Percentiles rank a stretch among this genome's conserved stretches.
Evolutionary conservation across 495 filamentous ascomycete genomes (phyloP).

Genomic region (Durotheca rogersii): DNA sequence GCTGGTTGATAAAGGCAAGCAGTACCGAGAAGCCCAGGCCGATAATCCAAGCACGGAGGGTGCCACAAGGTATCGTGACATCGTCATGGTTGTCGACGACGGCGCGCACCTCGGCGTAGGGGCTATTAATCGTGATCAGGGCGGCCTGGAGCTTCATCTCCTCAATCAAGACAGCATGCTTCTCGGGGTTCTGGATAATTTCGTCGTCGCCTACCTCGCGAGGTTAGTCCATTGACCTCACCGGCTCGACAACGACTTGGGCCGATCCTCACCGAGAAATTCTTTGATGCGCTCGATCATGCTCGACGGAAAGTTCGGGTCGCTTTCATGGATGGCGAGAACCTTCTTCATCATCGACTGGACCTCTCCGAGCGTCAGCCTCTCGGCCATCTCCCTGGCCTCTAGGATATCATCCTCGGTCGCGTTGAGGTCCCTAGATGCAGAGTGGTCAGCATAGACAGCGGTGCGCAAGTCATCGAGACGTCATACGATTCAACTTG

Average conservation of each 20-base stretch:
- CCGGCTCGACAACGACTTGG: neutral
- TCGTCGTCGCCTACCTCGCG: constrained; percentile 36
- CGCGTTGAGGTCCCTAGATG: constrained; percentile 25
- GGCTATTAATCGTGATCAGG: constrained; percentile 46
- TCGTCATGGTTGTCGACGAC: constrained; percentile 53
- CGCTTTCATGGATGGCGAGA: constrained; percentile 34
- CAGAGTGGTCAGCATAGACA: neutral
- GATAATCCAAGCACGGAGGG: constrained; percentile 44
- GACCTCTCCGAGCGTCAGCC: constrained; percentile 38
- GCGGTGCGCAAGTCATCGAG: neutral
- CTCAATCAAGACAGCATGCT: constrained; percentile 37
- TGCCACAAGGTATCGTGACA: constrained; percentile 37
- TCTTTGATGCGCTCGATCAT: constrained; percentile 36
- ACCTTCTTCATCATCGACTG: constrained; percentile 37
- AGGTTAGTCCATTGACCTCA: neutral
- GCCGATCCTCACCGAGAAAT: constrained; percentile 31
- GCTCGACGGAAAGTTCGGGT: constrained; percentile 40
- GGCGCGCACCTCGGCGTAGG: constrained; percentile 52
- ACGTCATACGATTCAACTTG: constrained; percentile 22
- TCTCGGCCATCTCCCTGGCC: constrained; percentile 34
- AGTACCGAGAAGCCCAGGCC: constrained; percentile 39
- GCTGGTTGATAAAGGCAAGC: constrained; percentile 46
- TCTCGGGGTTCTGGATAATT: constrained; percentile 40
- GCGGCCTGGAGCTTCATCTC: constrained; percentile 48
- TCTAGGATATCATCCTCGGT: constrained; percentile 39